These are phyloP conservation scores for Lachancea dasiensis DNA, from an alignment of 805 yeast species.

Conservation along the genomic window DNA sequence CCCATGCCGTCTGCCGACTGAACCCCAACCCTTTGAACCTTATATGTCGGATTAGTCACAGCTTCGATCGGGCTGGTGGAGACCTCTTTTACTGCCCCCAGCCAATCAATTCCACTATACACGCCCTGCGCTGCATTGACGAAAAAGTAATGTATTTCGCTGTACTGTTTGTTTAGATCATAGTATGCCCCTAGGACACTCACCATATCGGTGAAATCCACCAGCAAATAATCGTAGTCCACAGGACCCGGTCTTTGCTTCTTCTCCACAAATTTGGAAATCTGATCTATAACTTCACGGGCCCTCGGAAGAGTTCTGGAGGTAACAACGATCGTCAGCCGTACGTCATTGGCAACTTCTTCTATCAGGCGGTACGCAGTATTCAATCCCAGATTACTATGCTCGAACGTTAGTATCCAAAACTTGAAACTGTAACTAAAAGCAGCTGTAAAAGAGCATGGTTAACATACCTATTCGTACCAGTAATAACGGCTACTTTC, in stretches of 20 bases:
- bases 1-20: constrained; percentile 77
- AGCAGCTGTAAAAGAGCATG: neutral
- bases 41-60: constrained; percentile 83
- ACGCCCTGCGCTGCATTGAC: constrained; percentile 89
- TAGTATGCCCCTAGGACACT: constrained; percentile 69
- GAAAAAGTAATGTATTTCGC: constrained; percentile 68
- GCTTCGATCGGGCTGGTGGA: constrained; percentile 64
- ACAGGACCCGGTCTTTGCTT: constrained; percentile 48
- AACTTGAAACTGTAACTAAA: no score
- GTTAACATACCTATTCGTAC: constrained; percentile 36
- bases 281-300: constrained; percentile 59
- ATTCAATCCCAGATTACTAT: constrained; percentile 73
- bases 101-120: constrained; percentile 82
- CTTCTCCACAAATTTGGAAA: constrained; percentile 42
- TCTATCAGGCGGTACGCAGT: constrained; percentile 76
- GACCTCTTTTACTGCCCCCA: constrained; percentile 65
- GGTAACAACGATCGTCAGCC: constrained; percentile 78
- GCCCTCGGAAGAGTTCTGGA: constrained; percentile 85
- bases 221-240: constrained; percentile 80
- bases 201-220: constrained; percentile 89
- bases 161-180: constrained; percentile 60
- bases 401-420: neutral
- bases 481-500: constrained; percentile 42
- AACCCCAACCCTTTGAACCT: constrained; percentile 74
- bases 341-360: constrained; percentile 43